phyloP scores from a whole-genome alignment of 1,139 yeast genomes.

The Lodderomyces parapsilosis region DNA sequence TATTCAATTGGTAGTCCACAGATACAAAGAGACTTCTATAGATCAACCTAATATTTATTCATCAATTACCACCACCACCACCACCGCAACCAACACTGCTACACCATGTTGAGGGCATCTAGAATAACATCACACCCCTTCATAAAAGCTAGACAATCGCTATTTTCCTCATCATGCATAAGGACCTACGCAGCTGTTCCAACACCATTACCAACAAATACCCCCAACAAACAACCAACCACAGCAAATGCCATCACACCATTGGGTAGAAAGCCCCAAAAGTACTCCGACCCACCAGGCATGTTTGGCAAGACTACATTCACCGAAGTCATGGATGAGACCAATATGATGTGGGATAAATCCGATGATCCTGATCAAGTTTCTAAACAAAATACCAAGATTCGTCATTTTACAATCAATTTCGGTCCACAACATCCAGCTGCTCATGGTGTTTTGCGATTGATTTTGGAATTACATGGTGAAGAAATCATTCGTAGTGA shows the following conservation, averaged over 20 bases:
- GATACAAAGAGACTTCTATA: not conserved
- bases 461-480: slow-evolving; percentile 83
- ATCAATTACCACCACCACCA: not conserved
- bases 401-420: slow-evolving; percentile 85
- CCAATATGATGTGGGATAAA: slow-evolving; percentile 47
- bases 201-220: slow-evolving; percentile 3
- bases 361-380: slow-evolving; percentile 47
- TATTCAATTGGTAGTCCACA: not conserved
- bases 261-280: slow-evolving; percentile 11
- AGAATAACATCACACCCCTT: slow-evolving; percentile 3
- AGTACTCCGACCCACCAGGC: slow-evolving; percentile 5
- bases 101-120: slow-evolving; percentile 5
- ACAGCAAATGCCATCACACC: slow-evolving; percentile 10
- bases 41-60: not conserved
- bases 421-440: slow-evolving; percentile 97
- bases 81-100: not conserved
- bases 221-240: slow-evolving; percentile 4
- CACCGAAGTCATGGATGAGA: slow-evolving; percentile 47
- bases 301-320: slow-evolving; percentile 24
- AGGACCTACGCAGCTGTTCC: slow-evolving; percentile 9
- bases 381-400: slow-evolving; percentile 52
- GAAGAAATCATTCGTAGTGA: slow-evolving; percentile 86
- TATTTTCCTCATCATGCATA: slow-evolving; percentile 1
- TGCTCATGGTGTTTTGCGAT: slow-evolving; percentile 88
- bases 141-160: slow-evolving; percentile 3